A percentile compares a stretch with the other conserved stretches of the same genome.
Conservation (phyloP, 495 filamentous ascomycete species). For the Clohesyomyces aquaticus region DNA sequence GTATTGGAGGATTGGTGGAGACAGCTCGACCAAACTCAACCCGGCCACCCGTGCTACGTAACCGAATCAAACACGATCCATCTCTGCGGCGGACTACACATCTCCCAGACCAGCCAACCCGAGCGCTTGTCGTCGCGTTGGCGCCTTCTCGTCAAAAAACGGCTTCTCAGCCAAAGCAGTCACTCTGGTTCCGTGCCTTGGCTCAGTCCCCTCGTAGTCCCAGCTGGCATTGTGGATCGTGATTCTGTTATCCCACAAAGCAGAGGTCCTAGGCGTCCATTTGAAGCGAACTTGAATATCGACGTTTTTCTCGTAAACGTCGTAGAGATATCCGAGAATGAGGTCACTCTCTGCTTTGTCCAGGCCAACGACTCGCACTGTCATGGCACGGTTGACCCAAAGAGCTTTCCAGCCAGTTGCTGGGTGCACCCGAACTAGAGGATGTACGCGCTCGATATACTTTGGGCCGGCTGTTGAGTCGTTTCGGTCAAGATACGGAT, state of each 20-base stretch:
- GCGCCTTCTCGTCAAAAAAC: conserved; percentile 63
- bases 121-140: conserved; percentile 62
- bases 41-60: too few relatives aligned
- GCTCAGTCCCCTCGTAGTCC: conserved; percentile 67
- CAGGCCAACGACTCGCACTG: conserved; percentile 64
- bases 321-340: conserved; percentile 67
- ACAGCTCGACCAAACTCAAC: too few relatives aligned
- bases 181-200: conserved; percentile 66
- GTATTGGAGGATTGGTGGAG: too few relatives aligned
- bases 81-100: too few relatives aligned
- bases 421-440: conserved; percentile 71
- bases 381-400: conserved; percentile 71
- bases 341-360: conserved; percentile 68
- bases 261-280: conserved; percentile 65
- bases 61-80: too few relatives aligned
- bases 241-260: conserved; percentile 69
- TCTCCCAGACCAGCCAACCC: conserved; percentile 46
- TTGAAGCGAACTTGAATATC: conserved; percentile 71
- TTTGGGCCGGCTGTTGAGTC: conserved; percentile 64
- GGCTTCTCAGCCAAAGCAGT: conserved; percentile 71
- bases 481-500: conserved; percentile 63
- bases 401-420: conserved; percentile 72
- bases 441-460: conserved; percentile 67
- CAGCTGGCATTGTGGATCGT: conserved; percentile 71
- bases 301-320: conserved; percentile 66